phyloP scores from a whole-genome alignment of 257 asterid genomes.

The Solanum pinnatisectum region DNA sequence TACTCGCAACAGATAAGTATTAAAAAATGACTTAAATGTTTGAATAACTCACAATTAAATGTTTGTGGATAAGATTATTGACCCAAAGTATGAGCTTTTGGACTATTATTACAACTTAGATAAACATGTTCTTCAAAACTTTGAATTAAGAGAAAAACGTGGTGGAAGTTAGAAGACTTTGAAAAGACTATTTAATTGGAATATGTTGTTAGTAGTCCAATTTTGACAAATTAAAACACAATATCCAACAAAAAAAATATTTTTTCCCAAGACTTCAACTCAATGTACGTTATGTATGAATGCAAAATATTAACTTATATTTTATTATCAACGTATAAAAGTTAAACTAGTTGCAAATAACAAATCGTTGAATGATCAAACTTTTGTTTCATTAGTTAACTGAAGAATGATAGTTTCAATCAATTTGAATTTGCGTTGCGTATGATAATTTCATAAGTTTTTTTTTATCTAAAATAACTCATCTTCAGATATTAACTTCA shows the following conservation, averaged over 20 bases:
- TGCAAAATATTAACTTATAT: background rate
- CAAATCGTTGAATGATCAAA: background rate
- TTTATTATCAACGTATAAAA: background rate
- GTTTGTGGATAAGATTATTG: background rate
- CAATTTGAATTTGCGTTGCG: background rate
- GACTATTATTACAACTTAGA: background rate
- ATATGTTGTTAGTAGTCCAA: background rate
- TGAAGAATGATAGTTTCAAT: background rate
- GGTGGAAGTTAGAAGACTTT: background rate
- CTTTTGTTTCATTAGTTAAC: background rate
- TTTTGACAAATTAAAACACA: background rate
- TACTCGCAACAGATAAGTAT: background rate
- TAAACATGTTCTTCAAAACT: background rate
- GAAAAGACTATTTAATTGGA: background rate
- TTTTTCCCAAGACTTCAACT: background rate
- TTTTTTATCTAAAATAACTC: background rate
- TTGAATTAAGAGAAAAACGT: background rate
- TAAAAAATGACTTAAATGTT: background rate
- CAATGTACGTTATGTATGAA: background rate
- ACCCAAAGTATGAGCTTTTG: background rate
- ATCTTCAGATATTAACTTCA: fast-evolving
- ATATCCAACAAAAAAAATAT: background rate
- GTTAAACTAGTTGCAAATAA: background rate
- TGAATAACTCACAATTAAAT: background rate
- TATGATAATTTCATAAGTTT: too few relatives aligned